Percentiles rank a stretch among this genome's conserved stretches.
Conservation (phyloP, 2,329 filamentous ascomycete genomes). For the Cytospora paraplurivora region DNA sequence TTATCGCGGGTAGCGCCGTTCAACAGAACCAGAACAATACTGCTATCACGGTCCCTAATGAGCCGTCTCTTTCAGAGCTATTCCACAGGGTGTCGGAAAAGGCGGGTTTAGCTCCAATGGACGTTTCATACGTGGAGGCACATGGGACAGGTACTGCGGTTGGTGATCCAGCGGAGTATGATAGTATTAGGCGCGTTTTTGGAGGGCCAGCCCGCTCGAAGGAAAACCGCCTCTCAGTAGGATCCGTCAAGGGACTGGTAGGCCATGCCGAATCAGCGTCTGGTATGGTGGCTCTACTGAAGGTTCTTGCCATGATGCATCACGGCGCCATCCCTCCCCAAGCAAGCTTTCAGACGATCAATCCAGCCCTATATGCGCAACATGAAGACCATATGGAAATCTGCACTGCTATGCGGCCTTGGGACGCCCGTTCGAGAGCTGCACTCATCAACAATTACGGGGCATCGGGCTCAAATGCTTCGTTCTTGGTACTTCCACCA, state of each 20-base stretch:
- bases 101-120: neutral
- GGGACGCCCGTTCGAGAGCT: conserved; percentile 26
- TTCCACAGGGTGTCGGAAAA: neutral
- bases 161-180: conserved; percentile 41
- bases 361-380: conserved; percentile 14
- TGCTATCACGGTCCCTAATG: conserved; percentile 11
- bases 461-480: conserved; percentile 38
- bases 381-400: conserved; percentile 34
- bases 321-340: conserved; percentile 37
- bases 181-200: conserved; percentile 37
- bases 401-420: conserved; percentile 27
- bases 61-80: neutral
- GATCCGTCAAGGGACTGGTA: conserved; percentile 19
- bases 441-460: conserved; percentile 43
- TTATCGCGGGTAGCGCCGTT: conserved; percentile 42
- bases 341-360: conserved; percentile 36
- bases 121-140: conserved; percentile 8
- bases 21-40: conserved; percentile 36
- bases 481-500: conserved; percentile 31
- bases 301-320: conserved; percentile 37
- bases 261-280: conserved; percentile 19
- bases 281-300: conserved; percentile 34
- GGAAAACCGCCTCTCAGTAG: neutral
- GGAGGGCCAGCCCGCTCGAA: conserved; percentile 30
- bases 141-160: conserved; percentile 30